Evolutionary conservation across 2,329 filamentous ascomycete genomes (phyloP), one percentile per base, ranked within the genome.

Genomic region (Gaeumannomyces tritici): DNA sequence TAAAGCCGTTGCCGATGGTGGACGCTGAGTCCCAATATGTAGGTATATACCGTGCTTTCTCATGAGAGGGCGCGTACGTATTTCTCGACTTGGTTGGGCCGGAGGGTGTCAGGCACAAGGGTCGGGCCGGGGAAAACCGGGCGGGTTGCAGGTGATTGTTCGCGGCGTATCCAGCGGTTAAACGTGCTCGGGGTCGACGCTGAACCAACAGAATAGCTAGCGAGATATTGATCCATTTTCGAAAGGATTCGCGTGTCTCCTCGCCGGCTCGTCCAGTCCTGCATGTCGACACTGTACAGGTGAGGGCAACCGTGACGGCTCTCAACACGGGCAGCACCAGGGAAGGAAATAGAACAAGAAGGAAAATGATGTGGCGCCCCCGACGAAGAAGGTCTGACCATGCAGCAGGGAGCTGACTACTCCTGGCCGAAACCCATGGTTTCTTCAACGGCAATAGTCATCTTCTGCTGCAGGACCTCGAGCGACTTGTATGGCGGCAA

Each of bases 391-490:
- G 35, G 7, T 21, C 42, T 9, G 42, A 18, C 59, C 18, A 58
- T 57, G 47, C 55, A 57, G n/a, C 21, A 18, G 42, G 27, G 57
- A 29, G 21, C 33, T 29, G 59, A 28, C 27, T 91, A 99, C 80
- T 99, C 95, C 79, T 99, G 95, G 67, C 95, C 95, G 74, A 99
- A 99, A 65, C 95, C 95, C 81, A 99, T 93, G 0, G 95, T 99
- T 80, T 99, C 95, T 78, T 99, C 95, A 62, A 99, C 95, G 29
- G 95, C 95, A 76, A 96, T 96, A 8, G 93, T 95, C 69, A 99
- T 81, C 78, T 99, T 99, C 72, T 88, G 81, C 73, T 93, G 89
- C 67, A 99, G 81, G 69, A 85, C 85, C 66, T 98, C 93, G 70
- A 93, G 83, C 27, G 82, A 86, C 80, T 97, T 98, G 74, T 99